A percentile compares a stretch with the other conserved stretches of the same genome.
These are phyloP conservation scores for Mycena venus DNA, from an alignment of 768 basidiomycete genomes.

Conservation along the genomic window DNA sequence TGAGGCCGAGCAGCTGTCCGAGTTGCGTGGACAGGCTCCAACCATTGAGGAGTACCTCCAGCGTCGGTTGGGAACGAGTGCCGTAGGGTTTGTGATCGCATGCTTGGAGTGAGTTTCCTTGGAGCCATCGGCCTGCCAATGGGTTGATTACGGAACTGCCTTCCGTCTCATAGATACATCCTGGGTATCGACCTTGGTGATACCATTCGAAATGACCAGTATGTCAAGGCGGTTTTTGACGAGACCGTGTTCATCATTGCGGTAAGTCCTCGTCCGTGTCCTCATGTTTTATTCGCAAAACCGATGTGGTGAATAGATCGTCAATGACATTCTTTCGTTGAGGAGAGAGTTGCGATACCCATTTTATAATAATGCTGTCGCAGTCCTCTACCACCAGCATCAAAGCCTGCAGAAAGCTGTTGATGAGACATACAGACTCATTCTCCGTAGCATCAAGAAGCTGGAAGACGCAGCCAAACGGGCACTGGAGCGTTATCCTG, in stretches of 20 bases:
- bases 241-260: neutral
- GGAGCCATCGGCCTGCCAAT: too few relatives aligned
- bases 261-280: neutral
- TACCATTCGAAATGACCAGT: neutral
- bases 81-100: neutral
- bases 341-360: neutral
- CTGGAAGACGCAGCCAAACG: too few relatives aligned
- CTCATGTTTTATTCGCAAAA: neutral
- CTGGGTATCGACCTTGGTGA: neutral
- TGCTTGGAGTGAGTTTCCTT: neutral
- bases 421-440: neutral
- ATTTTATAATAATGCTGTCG: neutral
- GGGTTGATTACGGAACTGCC: neutral
- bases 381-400: neutral
- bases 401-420: neutral
- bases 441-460: too few relatives aligned
- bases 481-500: too few relatives aligned
- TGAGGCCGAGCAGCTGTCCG: neutral
- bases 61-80: neutral
- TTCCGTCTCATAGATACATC: neutral
- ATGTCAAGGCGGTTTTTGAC: neutral
- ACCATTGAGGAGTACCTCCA: neutral
- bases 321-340: neutral
- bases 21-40: neutral
- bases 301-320: neutral